Evolutionary conservation across 352 stramenopile species (phyloP).

Genomic region (Phytophthora melonis): DNA sequence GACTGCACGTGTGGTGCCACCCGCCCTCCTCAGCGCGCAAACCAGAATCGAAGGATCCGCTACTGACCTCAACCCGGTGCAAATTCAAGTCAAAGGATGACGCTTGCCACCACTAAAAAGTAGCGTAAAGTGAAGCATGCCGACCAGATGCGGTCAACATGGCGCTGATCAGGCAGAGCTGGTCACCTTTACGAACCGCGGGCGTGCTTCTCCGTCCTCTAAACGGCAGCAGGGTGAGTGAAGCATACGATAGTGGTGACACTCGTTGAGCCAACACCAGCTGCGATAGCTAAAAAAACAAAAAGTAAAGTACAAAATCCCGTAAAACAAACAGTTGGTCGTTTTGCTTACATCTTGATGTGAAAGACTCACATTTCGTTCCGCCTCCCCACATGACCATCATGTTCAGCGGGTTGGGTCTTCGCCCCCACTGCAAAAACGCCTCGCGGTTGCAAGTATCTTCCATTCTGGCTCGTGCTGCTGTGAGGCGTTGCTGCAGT

Average conservation of each 20-base stretch:
- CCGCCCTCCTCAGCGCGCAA: conserved; percentile 11
- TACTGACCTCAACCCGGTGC: not conserved
- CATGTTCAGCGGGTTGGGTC: conserved; percentile 16
- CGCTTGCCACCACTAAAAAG: not conserved
- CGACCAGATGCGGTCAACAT: not conserved
- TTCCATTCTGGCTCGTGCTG: conserved; percentile 8
- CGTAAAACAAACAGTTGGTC: not conserved
- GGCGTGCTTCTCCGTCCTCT: not conserved
- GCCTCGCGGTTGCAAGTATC: not conserved
- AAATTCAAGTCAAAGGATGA: not conserved
- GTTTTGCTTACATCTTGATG: not conserved
- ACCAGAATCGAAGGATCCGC: not conserved
- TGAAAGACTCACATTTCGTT: not conserved
- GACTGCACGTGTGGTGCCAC: conserved; percentile 3
- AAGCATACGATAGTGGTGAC: not conserved
- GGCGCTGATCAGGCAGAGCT: not conserved
- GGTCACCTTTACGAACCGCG: conserved; percentile 14
- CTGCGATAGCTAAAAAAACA: conserved; percentile 2
- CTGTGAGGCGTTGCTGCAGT: not conserved
- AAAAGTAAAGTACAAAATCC: not conserved
- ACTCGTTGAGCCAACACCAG: not conserved
- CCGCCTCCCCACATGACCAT: not conserved
- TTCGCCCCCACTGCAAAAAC: not conserved
- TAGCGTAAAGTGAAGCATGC: not conserved
- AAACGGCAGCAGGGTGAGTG: not conserved